Conservation (phyloP, 768 basidiomycete genomes). For the Termitomyces sp. region DNA sequence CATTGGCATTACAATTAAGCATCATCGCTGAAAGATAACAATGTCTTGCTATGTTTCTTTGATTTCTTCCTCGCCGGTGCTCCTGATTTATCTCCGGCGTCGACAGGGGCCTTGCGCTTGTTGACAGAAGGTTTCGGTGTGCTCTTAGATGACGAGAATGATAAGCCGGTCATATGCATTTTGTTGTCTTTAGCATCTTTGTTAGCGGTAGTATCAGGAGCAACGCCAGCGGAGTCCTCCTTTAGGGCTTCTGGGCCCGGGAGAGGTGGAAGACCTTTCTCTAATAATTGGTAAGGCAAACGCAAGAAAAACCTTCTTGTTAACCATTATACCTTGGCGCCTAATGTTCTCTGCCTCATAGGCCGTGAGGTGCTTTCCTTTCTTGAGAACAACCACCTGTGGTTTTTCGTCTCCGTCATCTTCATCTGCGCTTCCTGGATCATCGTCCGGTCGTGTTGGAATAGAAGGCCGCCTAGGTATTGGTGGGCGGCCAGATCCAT, state of each 20-base stretch:
- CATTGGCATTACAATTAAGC: slow-evolving; percentile 22
- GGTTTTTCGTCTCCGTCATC: slow-evolving; percentile 75
- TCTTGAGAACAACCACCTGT: slow-evolving; percentile 82
- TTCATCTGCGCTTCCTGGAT: slow-evolving; percentile 71
- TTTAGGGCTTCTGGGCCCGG: slow-evolving; percentile 24
- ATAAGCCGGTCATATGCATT: slow-evolving; percentile 25
- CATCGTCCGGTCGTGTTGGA: slow-evolving; percentile 58
- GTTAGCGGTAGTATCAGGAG: slow-evolving; percentile 5
- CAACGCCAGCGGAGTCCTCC: slow-evolving; percentile 5
- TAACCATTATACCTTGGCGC: slow-evolving; percentile 49
- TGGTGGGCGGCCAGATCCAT: slow-evolving; percentile 65
- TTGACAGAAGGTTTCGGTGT: slow-evolving; percentile 20
- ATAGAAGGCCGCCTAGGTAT: slow-evolving; percentile 71
- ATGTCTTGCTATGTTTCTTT: slow-evolving; percentile 43
- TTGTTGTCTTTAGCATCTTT: slow-evolving; percentile 12
- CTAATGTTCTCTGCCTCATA: slow-evolving; percentile 74
- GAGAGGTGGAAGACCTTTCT: slow-evolving; percentile 55
- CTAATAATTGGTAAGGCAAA: slow-evolving; percentile 24
- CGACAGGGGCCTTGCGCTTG: slow-evolving; percentile 35
- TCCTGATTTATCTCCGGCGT: slow-evolving; percentile 21
- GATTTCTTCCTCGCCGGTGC: slow-evolving; percentile 44
- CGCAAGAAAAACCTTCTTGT: not conserved
- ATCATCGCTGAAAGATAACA: slow-evolving; percentile 58
- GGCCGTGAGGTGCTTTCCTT: slow-evolving; percentile 81
- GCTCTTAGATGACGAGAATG: slow-evolving; percentile 38